Conservation (phyloP, 2,329 filamentous ascomycete species). For the Xylariaceae sp. region DNA sequence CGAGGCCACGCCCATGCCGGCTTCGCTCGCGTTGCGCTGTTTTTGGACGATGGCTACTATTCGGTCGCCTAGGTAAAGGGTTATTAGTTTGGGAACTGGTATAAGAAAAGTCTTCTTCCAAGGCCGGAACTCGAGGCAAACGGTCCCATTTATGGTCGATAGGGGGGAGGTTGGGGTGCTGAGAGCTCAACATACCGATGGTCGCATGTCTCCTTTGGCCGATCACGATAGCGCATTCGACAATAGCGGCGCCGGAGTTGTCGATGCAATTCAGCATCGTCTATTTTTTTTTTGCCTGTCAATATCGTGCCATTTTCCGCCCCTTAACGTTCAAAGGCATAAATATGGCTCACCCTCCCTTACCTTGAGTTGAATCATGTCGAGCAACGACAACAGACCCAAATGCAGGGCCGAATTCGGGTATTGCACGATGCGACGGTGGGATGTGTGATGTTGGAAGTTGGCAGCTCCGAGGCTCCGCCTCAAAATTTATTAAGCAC, state of each 20-base stretch:
- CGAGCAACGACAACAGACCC: constrained; percentile 42
- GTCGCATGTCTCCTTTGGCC: constrained; percentile 86
- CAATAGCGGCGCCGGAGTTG: constrained; percentile 96
- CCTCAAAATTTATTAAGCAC: constrained; percentile 20
- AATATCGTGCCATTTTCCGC: background rate
- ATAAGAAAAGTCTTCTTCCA: too few species aligned
- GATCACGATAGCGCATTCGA: constrained; percentile 93
- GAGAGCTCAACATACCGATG: constrained; percentile 68
- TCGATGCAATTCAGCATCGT: constrained; percentile 99
- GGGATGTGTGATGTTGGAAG: constrained; percentile 9
- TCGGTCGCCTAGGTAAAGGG: constrained; percentile 71
- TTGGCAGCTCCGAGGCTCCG: constrained; percentile 5
- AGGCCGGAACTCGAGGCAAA: too few species aligned
- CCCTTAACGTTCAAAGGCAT: too few species aligned
- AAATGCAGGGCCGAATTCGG: constrained; percentile 22
- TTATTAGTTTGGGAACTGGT: background rate
- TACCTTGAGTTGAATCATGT: constrained; percentile 92
- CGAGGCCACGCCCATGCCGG: constrained; percentile 70
- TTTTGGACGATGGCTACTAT: constrained; percentile 98
- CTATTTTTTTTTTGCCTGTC: constrained; percentile 48
- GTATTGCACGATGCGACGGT: background rate
- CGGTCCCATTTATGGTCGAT: too few species aligned
- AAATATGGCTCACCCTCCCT: background rate
- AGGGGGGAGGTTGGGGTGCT: background rate
- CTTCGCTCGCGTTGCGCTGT: constrained; percentile 77